phyloP scores from a whole-genome alignment of 208 protist species.

The Leishmania arabica region DNA sequence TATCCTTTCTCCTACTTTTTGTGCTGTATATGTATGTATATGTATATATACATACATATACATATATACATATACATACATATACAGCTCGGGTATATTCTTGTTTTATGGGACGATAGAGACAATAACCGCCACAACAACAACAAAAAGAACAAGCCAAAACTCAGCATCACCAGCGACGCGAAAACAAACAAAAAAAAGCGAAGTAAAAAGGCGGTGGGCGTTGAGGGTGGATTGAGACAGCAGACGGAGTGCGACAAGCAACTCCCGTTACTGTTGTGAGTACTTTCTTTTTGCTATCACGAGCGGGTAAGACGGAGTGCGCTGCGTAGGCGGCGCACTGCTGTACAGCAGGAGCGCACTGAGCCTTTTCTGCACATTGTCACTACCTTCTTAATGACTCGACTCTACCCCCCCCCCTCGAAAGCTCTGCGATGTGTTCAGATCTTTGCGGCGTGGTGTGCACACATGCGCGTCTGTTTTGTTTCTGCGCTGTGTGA shows the following conservation, averaged over 20 bases:
- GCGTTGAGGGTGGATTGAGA: neutral
- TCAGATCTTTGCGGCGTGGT: neutral
- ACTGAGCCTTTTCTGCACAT: neutral
- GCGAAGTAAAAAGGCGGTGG: neutral
- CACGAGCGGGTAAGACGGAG: neutral
- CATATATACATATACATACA: too few species aligned
- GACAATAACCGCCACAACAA: neutral
- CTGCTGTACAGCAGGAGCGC: neutral
- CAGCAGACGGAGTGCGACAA: neutral
- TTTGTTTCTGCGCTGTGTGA: neutral
- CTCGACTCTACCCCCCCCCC: too few species aligned
- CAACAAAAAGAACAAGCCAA: neutral
- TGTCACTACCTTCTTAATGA: neutral
- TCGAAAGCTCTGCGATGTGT: neutral
- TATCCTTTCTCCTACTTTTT: too few species aligned
- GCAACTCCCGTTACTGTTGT: neutral
- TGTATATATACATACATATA: too few species aligned
- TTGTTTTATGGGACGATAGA: too few species aligned
- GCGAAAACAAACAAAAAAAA: neutral
- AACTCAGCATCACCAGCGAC: neutral
- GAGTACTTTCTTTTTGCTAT: neutral
- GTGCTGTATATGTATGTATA: too few species aligned
- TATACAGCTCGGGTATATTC: too few species aligned
- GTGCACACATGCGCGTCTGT: neutral
- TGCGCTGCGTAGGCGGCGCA: neutral